These are phyloP conservation scores for Starmerella etchellsii DNA, from an alignment of 805 yeast genomes.

Conservation along the genomic window DNA sequence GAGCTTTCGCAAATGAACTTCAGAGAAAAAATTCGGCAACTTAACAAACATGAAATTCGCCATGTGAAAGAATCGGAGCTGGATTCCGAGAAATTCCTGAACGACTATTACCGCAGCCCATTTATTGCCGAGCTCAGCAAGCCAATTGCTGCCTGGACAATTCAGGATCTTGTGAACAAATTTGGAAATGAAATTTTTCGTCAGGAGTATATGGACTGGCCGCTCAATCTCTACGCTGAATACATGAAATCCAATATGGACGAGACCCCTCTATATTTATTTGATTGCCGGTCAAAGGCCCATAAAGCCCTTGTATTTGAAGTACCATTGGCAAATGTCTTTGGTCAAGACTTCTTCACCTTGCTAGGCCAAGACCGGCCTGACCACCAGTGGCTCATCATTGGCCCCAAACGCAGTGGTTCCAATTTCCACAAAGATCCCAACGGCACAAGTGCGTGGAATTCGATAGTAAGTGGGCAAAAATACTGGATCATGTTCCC, in stretches of 20 bases:
- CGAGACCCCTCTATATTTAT: conserved; percentile 74
- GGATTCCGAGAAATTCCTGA: conserved; percentile 35
- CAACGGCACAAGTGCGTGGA: conserved; percentile 84
- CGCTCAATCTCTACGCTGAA: conserved; percentile 43
- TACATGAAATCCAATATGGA: conserved; percentile 54
- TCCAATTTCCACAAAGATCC: conserved; percentile 92
- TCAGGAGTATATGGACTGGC: conserved; percentile 81
- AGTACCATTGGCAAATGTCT: conserved; percentile 36
- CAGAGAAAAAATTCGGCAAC: conserved; percentile 33
- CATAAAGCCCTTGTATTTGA: conserved; percentile 45
- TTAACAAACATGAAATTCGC: conserved; percentile 31
- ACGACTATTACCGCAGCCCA: conserved; percentile 42
- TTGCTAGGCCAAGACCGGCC: conserved; percentile 49
- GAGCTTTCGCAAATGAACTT: conserved; percentile 67
- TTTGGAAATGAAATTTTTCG: conserved; percentile 56
- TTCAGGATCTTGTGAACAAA: conserved; percentile 35
- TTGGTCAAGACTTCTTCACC: conserved; percentile 48
- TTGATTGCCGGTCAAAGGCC: conserved; percentile 69
- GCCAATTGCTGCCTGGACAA: conserved; percentile 55
- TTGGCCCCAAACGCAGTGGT: conserved; percentile 73
- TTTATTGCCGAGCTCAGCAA: conserved; percentile 40
- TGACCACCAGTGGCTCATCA: conserved; percentile 82
- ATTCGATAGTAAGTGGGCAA: conserved; percentile 57
- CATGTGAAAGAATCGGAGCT: conserved; percentile 31
- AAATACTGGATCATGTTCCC: conserved; percentile 88